Conservation (phyloP, 1,284 basidiomycete species). For the Apiotrichum domesticum region DNA sequence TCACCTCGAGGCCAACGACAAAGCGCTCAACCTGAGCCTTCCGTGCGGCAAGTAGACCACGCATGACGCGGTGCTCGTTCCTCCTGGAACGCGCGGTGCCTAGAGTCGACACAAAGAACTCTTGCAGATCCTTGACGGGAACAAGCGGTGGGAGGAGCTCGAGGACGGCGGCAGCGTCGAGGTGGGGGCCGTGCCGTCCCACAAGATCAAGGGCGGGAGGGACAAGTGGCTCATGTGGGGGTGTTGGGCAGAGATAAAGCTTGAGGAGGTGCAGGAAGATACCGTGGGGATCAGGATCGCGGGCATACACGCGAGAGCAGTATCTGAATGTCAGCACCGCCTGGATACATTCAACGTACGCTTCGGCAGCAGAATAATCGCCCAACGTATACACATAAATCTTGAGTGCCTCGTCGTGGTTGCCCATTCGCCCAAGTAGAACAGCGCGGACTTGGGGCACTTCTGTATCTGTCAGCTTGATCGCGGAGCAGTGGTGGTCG, state of each 20-base stretch:
- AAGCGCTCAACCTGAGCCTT: conserved; percentile 65
- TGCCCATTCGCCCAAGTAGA: conserved; percentile 78
- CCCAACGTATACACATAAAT: conserved; percentile 82
- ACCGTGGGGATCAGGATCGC: conserved; percentile 53
- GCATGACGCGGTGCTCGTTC: conserved; percentile 16
- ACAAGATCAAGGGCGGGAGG: conserved; percentile 77
- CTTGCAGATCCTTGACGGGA: conserved; percentile 66
- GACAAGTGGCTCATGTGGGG: conserved; percentile 50
- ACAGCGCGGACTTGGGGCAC: conserved; percentile 83
- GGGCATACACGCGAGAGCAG: conserved; percentile 69
- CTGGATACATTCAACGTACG: conserved; percentile 51
- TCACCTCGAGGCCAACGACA: conserved; percentile 68
- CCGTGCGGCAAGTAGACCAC: conserved; percentile 11
- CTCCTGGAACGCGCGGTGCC: conserved; percentile 37
- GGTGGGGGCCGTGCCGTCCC: conserved; percentile 67
- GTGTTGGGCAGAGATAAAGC: conserved; percentile 64
- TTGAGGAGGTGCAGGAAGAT: conserved; percentile 81
- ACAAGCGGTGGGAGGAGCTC: conserved; percentile 83
- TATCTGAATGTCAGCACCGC: conserved; percentile 55
- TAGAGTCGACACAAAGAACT: conserved; percentile 71
- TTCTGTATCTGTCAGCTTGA: conserved; percentile 49
- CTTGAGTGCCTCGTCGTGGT: conserved; percentile 86
- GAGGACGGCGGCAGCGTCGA: conserved; percentile 74
- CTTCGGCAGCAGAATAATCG: conserved; percentile 79
- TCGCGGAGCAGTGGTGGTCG: too few species aligned